These are phyloP conservation scores for Neofusicoccum parvum DNA, from an alignment of 2,329 filamentous ascomycete species.

Conservation along the genomic window DNA sequence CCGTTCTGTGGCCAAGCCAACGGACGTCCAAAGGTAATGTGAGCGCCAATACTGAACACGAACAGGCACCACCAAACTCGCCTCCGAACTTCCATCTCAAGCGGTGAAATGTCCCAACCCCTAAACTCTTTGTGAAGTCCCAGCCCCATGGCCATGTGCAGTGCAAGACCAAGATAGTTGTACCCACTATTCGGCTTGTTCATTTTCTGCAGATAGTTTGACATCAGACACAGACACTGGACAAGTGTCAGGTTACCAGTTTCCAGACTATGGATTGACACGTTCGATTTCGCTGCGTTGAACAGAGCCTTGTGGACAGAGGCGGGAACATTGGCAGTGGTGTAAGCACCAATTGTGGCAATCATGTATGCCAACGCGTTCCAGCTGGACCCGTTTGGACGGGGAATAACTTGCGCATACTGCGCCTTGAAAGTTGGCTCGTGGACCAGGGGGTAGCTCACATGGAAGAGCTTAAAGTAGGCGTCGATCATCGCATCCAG, in stretches of 20 bases:
- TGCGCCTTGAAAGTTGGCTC: conserved; percentile 52
- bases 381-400: conserved; percentile 47
- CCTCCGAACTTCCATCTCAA: conserved; percentile 37
- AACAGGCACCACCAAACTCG: conserved; percentile 43
- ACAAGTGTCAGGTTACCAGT: conserved; percentile 53
- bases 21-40: conserved; percentile 54
- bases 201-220: conserved; percentile 54
- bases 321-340: conserved; percentile 42
- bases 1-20: conserved; percentile 48
- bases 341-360: conserved; percentile 49
- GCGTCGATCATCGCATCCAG: conserved; percentile 39
- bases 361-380: conserved; percentile 51
- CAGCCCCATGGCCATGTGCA: conserved; percentile 53
- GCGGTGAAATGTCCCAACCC: conserved; percentile 48
- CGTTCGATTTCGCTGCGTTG: conserved; percentile 49
- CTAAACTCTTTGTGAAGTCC: conserved; percentile 55
- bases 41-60: conserved; percentile 53
- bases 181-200: conserved; percentile 56
- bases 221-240: conserved; percentile 50
- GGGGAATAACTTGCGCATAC: conserved; percentile 47
- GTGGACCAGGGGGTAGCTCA: conserved; percentile 51
- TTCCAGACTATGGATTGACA: conserved; percentile 52
- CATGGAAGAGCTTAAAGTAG: conserved; percentile 52
- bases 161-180: conserved; percentile 52
- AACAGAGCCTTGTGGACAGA: conserved; percentile 50